phyloP scores from a whole-genome alignment of 495 filamentous ascomycete genomes.

The Amniculicola lignicola region DNA sequence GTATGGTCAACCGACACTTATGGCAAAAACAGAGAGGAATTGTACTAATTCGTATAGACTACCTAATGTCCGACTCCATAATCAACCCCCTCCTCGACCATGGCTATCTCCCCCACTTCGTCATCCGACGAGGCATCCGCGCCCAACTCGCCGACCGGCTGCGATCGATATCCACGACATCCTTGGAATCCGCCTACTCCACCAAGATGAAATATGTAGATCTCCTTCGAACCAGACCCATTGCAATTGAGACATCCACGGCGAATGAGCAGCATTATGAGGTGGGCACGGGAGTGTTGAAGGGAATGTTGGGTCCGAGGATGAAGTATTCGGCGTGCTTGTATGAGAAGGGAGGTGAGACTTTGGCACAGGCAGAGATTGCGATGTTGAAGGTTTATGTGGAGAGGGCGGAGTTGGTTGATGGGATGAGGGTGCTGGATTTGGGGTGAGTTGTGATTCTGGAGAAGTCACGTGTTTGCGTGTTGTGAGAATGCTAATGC shows the following conservation, averaged over 20 bases:
- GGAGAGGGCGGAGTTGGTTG: slow-evolving; percentile 51
- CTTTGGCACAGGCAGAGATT: slow-evolving; percentile 59
- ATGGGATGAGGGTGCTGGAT: slow-evolving; percentile 62
- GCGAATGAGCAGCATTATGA: slow-evolving; percentile 69
- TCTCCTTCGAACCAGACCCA: slow-evolving; percentile 51
- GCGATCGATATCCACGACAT: slow-evolving; percentile 46
- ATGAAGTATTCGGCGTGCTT: slow-evolving; percentile 64
- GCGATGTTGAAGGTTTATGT: slow-evolving; percentile 61
- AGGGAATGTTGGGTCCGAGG: slow-evolving; percentile 55
- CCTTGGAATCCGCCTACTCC: slow-evolving; percentile 47
- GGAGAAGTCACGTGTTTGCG: not conserved
- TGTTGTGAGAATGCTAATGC: not conserved
- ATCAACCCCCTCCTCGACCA: slow-evolving; percentile 49
- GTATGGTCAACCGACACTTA: not conserved
- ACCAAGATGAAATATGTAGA: slow-evolving; percentile 59
- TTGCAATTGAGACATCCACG: slow-evolving; percentile 59
- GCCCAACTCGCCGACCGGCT: slow-evolving; percentile 54
- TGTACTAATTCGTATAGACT: slow-evolving; percentile 11
- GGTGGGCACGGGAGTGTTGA: slow-evolving; percentile 58
- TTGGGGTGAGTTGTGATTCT: slow-evolving; percentile 48
- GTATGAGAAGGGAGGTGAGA: slow-evolving; percentile 56
- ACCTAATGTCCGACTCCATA: slow-evolving; percentile 8
- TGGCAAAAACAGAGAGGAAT: too few relatives aligned
- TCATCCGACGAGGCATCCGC: slow-evolving; percentile 58
- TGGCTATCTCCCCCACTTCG: slow-evolving; percentile 56